phyloP scores from a whole-genome alignment of 2,329 filamentous ascomycete species.

The Fusarium annulatum region DNA sequence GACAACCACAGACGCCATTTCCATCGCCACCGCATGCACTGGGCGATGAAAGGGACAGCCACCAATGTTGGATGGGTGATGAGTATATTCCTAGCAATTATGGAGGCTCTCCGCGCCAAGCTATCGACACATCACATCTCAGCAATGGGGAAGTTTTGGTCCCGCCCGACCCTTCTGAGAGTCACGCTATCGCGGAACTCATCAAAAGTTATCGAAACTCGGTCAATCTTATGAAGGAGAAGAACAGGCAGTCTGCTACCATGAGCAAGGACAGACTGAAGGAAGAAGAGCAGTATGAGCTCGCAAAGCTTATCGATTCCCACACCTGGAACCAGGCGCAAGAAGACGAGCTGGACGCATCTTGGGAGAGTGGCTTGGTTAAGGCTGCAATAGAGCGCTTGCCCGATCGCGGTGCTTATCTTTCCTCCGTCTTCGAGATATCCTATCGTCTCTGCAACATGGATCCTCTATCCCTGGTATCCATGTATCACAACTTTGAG shows the following conservation, averaged over 20 bases:
- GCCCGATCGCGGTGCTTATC: rapidly evolving
- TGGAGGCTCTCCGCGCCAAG: background rate
- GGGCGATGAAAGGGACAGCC: background rate
- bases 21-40: background rate
- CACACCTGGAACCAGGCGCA: background rate
- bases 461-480: background rate
- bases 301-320: background rate
- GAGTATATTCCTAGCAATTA: background rate
- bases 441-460: background rate
- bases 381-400: background rate
- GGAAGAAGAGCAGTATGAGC: background rate
- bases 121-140: rapidly evolving
- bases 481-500: background rate
- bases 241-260: rapidly evolving
- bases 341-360: background rate
- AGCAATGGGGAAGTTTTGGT: rapidly evolving
- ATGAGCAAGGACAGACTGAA: background rate
- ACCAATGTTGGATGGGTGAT: background rate
- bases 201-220: background rate
- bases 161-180: background rate
- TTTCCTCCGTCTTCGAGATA: background rate
- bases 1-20: background rate
- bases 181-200: background rate
- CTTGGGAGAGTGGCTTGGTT: background rate
- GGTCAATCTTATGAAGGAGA: background rate